A percentile compares a stretch with the other conserved stretches of the same genome.
Evolutionary conservation across 768 basidiomycete species (phyloP).

Genomic region (Trametes gibbosa): DNA sequence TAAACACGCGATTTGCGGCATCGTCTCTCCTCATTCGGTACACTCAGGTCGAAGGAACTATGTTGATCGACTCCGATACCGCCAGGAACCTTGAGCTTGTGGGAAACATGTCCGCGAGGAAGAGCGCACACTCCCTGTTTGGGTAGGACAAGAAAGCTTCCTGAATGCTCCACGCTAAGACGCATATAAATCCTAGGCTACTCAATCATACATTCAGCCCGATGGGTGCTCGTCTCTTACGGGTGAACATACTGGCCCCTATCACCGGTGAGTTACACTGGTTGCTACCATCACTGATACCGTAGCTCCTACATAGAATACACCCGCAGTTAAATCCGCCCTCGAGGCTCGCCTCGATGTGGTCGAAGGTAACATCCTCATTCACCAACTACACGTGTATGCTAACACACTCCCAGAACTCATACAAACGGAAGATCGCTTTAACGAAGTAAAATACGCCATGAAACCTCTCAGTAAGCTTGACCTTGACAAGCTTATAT

Average conservation of each 20-base stretch:
- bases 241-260: slow-evolving; percentile 80
- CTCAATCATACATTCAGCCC: slow-evolving; percentile 85
- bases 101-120: slow-evolving; percentile 64
- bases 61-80: slow-evolving; percentile 92
- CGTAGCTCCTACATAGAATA: background rate
- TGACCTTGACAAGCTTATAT: slow-evolving; percentile 87
- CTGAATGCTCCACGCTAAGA: background rate
- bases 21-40: slow-evolving; percentile 74
- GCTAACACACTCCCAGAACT: slow-evolving; percentile 50
- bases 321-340: slow-evolving; percentile 46
- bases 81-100: slow-evolving; percentile 88
- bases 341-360: slow-evolving; percentile 84
- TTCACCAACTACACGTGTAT: background rate
- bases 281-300: background rate
- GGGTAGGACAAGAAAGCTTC: slow-evolving; percentile 47
- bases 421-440: slow-evolving; percentile 71
- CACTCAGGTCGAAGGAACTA: slow-evolving; percentile 81
- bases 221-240: slow-evolving; percentile 82
- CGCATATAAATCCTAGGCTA: slow-evolving; percentile 38
- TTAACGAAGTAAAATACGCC: slow-evolving; percentile 63
- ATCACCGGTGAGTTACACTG: slow-evolving; percentile 50
- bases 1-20: slow-evolving; percentile 69
- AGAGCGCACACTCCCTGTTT: slow-evolving; percentile 73
- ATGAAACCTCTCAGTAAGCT: slow-evolving; percentile 71
- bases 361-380: slow-evolving; percentile 59